Evolutionary conservation across 2,329 filamentous ascomycete species (phyloP).

Genomic region (Xylariaceae sp.): DNA sequence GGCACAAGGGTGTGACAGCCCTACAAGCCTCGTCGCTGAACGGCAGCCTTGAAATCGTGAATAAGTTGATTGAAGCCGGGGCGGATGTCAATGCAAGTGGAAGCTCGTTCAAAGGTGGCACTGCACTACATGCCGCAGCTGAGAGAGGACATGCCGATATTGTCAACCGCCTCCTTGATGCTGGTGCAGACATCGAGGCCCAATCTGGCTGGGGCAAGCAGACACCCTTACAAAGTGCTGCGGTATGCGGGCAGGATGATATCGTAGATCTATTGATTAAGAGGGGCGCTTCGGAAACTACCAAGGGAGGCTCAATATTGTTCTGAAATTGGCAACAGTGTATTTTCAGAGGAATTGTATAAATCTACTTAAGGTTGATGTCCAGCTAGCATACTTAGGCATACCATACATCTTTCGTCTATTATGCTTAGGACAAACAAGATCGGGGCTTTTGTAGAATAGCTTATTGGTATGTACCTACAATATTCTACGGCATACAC

Average conservation of each 20-base stretch:
- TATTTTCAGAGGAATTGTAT: not conserved
- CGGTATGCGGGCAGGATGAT: constrained; percentile 46
- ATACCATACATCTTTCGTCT: too few species aligned
- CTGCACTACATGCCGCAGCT: constrained; percentile 47
- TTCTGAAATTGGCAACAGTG: constrained; percentile 18
- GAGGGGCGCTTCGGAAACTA: constrained; percentile 39
- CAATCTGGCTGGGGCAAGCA: constrained; percentile 34
- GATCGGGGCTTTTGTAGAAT: too few species aligned
- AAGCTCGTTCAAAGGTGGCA: constrained; percentile 44
- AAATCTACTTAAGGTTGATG: not conserved
- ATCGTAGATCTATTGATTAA: constrained; percentile 49
- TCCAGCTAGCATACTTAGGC: too few species aligned
- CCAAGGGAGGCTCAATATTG: constrained; percentile 29
- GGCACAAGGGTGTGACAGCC: constrained; percentile 47
- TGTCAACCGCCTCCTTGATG: constrained; percentile 40
- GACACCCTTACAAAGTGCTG: constrained; percentile 44
- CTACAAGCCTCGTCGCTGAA: constrained; percentile 46
- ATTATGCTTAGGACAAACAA: too few species aligned
- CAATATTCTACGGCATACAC: too few species aligned
- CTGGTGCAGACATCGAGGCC: constrained; percentile 46
- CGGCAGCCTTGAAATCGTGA: constrained; percentile 34
- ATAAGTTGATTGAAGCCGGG: constrained; percentile 37
- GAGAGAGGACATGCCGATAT: constrained; percentile 36
- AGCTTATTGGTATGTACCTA: too few species aligned
- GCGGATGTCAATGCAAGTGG: constrained; percentile 41